phyloP scores from a whole-genome alignment of 768 basidiomycete genomes.

The Cyathus striatus region DNA sequence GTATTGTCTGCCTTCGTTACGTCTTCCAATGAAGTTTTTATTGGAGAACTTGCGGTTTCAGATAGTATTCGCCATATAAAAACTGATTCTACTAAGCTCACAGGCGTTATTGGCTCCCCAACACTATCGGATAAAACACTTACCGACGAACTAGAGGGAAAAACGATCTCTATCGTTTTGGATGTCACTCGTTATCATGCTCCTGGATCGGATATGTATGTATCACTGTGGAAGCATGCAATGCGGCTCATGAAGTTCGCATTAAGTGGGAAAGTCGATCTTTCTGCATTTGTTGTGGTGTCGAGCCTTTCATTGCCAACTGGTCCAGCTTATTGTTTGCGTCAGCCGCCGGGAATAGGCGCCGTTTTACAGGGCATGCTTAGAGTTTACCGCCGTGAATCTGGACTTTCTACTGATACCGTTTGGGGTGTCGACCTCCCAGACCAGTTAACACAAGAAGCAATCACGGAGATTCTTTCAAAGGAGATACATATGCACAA shows the following conservation, averaged over 20 bases:
- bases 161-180: constrained; percentile 12
- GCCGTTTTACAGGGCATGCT: constrained; percentile 21
- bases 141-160: constrained; percentile 10
- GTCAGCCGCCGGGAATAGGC: constrained; percentile 4
- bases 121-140: constrained; percentile 5
- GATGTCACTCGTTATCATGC: constrained; percentile 13
- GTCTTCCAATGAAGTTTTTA: constrained; percentile 9
- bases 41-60: not conserved
- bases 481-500: not conserved
- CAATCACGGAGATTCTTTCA: not conserved
- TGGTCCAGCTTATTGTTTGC: not conserved
- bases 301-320: not conserved
- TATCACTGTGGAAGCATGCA: constrained; percentile 10
- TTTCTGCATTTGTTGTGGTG: constrained; percentile 1
- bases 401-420: constrained; percentile 12
- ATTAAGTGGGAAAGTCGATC: constrained; percentile 6
- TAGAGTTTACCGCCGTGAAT: constrained; percentile 21
- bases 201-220: constrained; percentile 11
- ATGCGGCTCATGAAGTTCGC: constrained; percentile 17
- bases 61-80: no score
- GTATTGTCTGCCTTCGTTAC: constrained; percentile 18
- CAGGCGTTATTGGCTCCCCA: constrained; percentile 10
- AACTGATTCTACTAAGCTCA: constrained; percentile 9
- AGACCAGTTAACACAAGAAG: not conserved
- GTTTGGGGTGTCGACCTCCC: constrained; percentile 18